phyloP scores from a whole-genome alignment of 352 stramenopile species.

The Phytopythium boreale region DNA sequence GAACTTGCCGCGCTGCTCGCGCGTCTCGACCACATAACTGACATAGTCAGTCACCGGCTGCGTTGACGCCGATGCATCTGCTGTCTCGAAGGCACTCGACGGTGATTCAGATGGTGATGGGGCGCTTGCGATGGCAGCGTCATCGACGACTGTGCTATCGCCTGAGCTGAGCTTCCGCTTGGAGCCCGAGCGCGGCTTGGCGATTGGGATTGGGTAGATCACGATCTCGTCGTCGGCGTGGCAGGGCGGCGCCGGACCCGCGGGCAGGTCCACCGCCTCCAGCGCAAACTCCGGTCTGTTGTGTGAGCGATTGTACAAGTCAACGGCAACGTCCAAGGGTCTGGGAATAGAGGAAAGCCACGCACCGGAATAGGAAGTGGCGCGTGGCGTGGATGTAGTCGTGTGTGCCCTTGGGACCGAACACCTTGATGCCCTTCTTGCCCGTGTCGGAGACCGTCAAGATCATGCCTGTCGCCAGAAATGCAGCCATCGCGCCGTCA shows the following conservation, averaged over 20 bases:
- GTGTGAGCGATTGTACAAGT: background rate
- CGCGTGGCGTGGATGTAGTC: constrained; percentile 76
- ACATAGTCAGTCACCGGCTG: constrained; percentile 36
- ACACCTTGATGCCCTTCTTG: constrained; percentile 66
- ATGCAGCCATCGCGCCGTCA: background rate
- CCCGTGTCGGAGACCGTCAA: constrained; percentile 87
- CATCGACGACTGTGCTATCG: too few relatives aligned
- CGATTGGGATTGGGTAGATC: constrained; percentile 40
- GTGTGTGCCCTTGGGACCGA: constrained; percentile 64
- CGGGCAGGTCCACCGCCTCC: constrained; percentile 33
- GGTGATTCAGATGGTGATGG: background rate
- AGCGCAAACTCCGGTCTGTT: constrained; percentile 49
- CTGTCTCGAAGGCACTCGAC: background rate
- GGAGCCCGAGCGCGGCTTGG: constrained; percentile 25
- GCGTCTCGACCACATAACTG: constrained; percentile 78
- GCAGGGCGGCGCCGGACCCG: constrained; percentile 11
- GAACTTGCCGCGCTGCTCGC: constrained; percentile 71
- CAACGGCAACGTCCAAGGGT: background rate
- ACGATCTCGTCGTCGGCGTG: constrained; percentile 61
- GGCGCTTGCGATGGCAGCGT: background rate
- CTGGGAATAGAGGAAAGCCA: background rate
- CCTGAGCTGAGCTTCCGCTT: constrained; percentile 51
- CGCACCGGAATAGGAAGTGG: constrained; percentile 72
- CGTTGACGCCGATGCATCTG: constrained; percentile 1
- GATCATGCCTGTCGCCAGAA: constrained; percentile 48